A percentile compares a stretch with the other conserved stretches of the same genome.
Evolutionary conservation across 306 rosid species (phyloP).

Genomic region (Chamaecrista fasciculata): DNA sequence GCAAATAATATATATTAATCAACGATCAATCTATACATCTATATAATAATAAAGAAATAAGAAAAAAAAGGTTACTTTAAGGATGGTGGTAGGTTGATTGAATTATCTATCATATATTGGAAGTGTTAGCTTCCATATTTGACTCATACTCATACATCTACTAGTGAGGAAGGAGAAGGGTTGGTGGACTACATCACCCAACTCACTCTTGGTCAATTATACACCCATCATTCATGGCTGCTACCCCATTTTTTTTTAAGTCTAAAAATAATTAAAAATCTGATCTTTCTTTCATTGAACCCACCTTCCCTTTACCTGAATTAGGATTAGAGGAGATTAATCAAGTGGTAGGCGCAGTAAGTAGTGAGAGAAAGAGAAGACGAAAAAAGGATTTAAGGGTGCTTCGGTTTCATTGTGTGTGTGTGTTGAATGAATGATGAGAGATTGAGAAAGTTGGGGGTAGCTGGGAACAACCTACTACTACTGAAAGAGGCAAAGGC

Average conservation of each 20-base stretch:
- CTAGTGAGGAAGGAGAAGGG: neutral
- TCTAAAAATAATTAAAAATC: no score
- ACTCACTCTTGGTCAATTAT: slow-evolving; percentile 34
- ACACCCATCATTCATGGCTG: neutral
- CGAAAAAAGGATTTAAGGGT: neutral
- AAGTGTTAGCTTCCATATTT: slow-evolving; percentile 27
- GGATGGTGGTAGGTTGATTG: no score
- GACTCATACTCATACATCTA: slow-evolving; percentile 33
- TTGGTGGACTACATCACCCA: slow-evolving; percentile 45
- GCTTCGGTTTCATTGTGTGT: neutral
- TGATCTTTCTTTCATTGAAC: no score
- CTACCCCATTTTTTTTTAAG: neutral
- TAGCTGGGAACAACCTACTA: slow-evolving; percentile 48
- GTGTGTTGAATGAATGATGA: neutral
- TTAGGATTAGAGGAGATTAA: no score
- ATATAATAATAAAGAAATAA: no score
- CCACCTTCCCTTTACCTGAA: no score
- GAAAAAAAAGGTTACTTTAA: no score
- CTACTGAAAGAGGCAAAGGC: neutral
- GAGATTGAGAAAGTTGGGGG: slow-evolving; percentile 20
- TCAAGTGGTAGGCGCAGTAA: no score
- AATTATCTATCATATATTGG: neutral
- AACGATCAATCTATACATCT: no score
- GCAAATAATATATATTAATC: no score
- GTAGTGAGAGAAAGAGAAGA: neutral